These are phyloP conservation scores for Cladosporium austrohemisphaericum DNA, from an alignment of 2,329 filamentous ascomycete genomes.

Conservation along the genomic window DNA sequence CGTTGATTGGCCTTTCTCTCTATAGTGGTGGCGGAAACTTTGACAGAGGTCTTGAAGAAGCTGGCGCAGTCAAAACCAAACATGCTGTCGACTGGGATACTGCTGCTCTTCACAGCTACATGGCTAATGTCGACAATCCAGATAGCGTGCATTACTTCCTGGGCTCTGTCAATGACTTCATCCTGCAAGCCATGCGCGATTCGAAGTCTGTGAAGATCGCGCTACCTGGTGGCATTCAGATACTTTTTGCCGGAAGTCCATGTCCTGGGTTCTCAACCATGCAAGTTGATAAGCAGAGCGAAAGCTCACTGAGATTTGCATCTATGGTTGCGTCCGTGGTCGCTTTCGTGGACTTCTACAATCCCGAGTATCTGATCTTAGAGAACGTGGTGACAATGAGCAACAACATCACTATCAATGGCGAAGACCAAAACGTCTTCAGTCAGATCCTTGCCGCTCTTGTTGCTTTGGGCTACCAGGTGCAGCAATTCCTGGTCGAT, in stretches of 20 bases:
- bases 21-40: conserved; percentile 78
- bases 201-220: conserved; percentile 49
- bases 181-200: conserved; percentile 54
- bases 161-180: conserved; percentile 69
- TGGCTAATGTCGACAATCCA: conserved; percentile 57
- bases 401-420: not conserved
- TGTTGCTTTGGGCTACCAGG: conserved; percentile 74
- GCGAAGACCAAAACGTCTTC: conserved; percentile 59
- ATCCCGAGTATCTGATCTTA: conserved; percentile 69
- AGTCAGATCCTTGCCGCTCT: conserved; percentile 69
- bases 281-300: conserved; percentile 56
- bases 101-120: conserved; percentile 67
- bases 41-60: conserved; percentile 71
- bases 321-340: conserved; percentile 75
- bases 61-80: conserved; percentile 59
- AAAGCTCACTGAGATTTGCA: conserved; percentile 62
- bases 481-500: conserved; percentile 64
- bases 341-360: conserved; percentile 69
- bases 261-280: conserved; percentile 71
- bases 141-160: conserved; percentile 54
- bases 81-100: conserved; percentile 66
- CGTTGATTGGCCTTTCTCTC: conserved; percentile 57
- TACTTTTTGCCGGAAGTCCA: conserved; percentile 70
- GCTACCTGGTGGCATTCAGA: conserved; percentile 59
- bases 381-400: conserved; percentile 74